A percentile compares a stretch with the other conserved stretches of the same genome.
Evolutionary conservation across 495 filamentous ascomycete species (phyloP).

Genomic region (Aspergillus haitiensis): DNA sequence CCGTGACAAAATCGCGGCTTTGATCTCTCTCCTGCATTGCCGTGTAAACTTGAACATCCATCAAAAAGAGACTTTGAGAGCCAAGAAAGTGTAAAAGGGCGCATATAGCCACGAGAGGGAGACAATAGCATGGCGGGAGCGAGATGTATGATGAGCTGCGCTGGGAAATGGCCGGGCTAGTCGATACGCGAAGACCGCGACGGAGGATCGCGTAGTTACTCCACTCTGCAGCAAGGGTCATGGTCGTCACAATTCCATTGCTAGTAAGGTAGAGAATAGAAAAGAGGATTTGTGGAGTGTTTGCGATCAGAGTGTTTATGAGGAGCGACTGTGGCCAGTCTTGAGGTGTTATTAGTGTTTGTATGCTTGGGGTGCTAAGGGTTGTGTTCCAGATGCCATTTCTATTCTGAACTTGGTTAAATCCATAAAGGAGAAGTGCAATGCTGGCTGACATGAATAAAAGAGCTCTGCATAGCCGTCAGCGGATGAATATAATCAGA

Average conservation of each 20-base stretch:
- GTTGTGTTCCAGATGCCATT: conserved; percentile 26
- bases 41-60: conserved; percentile 24
- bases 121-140: conserved; percentile 41
- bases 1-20: conserved; percentile 20
- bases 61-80: conserved; percentile 44
- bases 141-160: conserved; percentile 42
- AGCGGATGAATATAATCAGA: not conserved
- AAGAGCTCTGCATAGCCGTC: not conserved
- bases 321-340: conserved; percentile 5
- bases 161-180: conserved; percentile 40
- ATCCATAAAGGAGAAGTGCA: not conserved
- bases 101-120: conserved; percentile 32
- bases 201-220: conserved; percentile 26
- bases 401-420: not conserved
- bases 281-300: conserved; percentile 46
- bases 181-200: conserved; percentile 48
- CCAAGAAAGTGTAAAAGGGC: conserved; percentile 43
- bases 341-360: conserved; percentile 4
- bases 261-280: conserved; percentile 44
- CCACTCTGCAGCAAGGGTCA: conserved; percentile 43
- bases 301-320: conserved; percentile 22
- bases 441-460: not conserved
- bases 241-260: conserved; percentile 42
- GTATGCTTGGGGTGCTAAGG: conserved; percentile 1
- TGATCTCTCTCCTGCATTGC: not conserved